These are phyloP conservation scores for Metschnikowia peoriensis DNA, from an alignment of 805 yeast species.

Conservation along the genomic window DNA sequence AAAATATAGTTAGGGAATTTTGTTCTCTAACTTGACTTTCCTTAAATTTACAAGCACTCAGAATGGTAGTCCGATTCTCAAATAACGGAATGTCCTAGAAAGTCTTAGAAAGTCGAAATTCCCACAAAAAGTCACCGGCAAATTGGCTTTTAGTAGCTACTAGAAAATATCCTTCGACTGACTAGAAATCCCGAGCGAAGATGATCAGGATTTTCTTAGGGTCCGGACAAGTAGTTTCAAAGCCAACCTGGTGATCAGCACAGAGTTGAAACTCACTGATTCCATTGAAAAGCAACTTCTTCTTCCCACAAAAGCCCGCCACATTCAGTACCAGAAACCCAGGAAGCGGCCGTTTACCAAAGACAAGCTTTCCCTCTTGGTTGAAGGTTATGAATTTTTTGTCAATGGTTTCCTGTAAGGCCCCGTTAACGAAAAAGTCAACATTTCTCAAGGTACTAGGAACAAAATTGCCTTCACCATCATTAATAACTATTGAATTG, in stretches of 20 bases:
- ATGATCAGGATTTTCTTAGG: not conserved
- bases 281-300: not conserved
- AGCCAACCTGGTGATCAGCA: slow-evolving; percentile 2
- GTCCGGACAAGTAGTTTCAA: not conserved
- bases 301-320: not conserved
- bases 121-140: too few relatives aligned
- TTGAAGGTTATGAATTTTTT: not conserved
- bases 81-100: too few relatives aligned
- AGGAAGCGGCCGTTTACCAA: not conserved
- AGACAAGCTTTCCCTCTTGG: not conserved
- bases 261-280: slow-evolving; percentile 1
- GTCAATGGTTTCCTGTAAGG: not conserved
- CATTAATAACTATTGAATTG: not conserved
- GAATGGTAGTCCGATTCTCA: too few relatives aligned
- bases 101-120: too few relatives aligned
- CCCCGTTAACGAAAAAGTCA: not conserved
- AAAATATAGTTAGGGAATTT: too few relatives aligned
- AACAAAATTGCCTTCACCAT: not conserved
- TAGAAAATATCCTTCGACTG: not conserved
- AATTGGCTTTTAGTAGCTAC: too few relatives aligned
- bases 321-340: not conserved
- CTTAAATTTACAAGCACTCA: too few relatives aligned
- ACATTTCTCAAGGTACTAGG: not conserved
- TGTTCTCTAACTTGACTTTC: too few relatives aligned
- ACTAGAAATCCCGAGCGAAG: not conserved